These are phyloP conservation scores for Eutypa lata DNA, from an alignment of 2,329 filamentous ascomycete genomes.

Conservation along the genomic window DNA sequence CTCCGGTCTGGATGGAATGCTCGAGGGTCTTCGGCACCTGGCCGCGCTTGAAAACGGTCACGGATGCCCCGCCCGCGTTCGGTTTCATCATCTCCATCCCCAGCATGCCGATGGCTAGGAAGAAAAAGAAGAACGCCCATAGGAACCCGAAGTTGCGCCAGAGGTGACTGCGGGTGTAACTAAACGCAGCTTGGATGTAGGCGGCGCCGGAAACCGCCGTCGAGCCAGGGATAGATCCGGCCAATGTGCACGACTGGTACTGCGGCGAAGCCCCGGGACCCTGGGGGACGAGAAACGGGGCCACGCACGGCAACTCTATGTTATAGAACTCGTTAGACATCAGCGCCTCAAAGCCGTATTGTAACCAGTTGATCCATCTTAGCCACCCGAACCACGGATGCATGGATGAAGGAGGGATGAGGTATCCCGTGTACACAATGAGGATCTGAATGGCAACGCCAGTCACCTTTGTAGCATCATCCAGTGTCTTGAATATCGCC, in stretches of 20 bases:
- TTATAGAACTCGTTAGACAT: conserved; percentile 61
- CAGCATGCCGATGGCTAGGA: conserved; percentile 38
- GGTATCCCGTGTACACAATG: conserved; percentile 36
- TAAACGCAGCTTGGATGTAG: conserved; percentile 54
- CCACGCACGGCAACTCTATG: conserved; percentile 50
- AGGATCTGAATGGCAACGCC: conserved; percentile 24
- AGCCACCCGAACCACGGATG: conserved; percentile 53
- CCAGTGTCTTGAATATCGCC: conserved; percentile 45
- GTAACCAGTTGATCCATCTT: conserved; percentile 58
- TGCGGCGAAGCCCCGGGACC: conserved; percentile 40
- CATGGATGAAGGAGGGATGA: conserved; percentile 53
- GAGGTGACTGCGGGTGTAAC: conserved; percentile 53
- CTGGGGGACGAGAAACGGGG: conserved; percentile 52
- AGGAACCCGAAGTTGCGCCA: conserved; percentile 59
- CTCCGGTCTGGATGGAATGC: conserved; percentile 52
- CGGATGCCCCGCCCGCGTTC: conserved; percentile 56
- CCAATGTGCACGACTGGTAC: conserved; percentile 59
- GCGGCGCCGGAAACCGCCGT: conserved; percentile 49
- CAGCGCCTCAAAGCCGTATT: conserved; percentile 62
- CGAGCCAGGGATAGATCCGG: conserved; percentile 52
- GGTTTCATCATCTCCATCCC: conserved; percentile 51
- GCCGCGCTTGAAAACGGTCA: conserved; percentile 61
- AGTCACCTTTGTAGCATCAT: conserved; percentile 35
- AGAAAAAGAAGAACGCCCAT: conserved; percentile 46
- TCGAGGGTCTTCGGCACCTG: conserved; percentile 59